Evolutionary conservation across 495 filamentous ascomycete species (phyloP), one percentile per base, ranked within the genome.

Genomic region (Lentithecium fluviatile): DNA sequence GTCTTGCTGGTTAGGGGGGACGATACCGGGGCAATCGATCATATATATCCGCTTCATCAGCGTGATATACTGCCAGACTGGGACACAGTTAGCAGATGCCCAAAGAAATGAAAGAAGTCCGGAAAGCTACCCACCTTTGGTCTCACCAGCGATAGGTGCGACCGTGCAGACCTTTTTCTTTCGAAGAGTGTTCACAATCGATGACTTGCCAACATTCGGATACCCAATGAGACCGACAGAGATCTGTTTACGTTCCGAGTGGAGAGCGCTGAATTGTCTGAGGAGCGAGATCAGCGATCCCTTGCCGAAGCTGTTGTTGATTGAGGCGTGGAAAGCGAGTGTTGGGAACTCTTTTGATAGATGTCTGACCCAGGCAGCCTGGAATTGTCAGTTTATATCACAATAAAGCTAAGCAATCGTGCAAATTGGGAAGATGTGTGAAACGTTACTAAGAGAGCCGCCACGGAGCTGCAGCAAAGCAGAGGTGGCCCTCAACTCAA

Each of bases 361-460:
- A 53, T 80, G 71, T 58, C 87, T 82, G 49, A 95, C 89, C 91
- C 91, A 95, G 43, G 85, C 81, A 64, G 91, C 91, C 91, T 96
- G 70, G 62, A 43, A 55, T 24, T 15, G 19, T 53, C 25, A 52
- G 52, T 34, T 38, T 12, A 17, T 32, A 51, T 17, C 36, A 40
- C 37, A 25, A 17, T 12, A 29, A 24, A 32, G 37, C 34, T 48
- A 21, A 52, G 42, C 10, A 50, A 50, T 48, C 6, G 15, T 4
- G 42, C 20, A 17, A 23, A 5, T 36, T 56, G 42, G n/a, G 2
- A 56, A 63, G 66, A 88, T 98, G 93, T 98, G 83, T 95, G 92
- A 88, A 86, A 88, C 90, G 87, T 88, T 87, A 96, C 93, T 98
- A 97, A 95, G 94, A 96, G 87, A 77, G 83, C 82, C 80, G 79